These are phyloP conservation scores for rapeseed (Brassica napus) DNA, from an alignment of 345 rosid species.

Conservation along the genomic window DNA sequence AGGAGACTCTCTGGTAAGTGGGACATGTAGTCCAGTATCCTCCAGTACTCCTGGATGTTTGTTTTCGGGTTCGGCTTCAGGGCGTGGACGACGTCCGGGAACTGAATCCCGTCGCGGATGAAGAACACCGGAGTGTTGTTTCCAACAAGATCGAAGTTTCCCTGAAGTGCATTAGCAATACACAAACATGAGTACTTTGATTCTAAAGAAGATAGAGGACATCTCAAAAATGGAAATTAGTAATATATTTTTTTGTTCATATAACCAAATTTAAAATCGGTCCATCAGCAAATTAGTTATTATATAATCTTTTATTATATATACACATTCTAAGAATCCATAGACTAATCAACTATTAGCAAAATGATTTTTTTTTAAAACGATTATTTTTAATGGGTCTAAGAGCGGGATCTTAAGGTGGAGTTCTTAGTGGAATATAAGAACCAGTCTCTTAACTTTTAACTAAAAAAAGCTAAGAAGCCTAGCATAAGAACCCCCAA, in stretches of 20 bases:
- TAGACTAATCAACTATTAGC: no score
- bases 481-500: no score
- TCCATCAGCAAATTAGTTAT: no score
- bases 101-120: constrained; percentile 92
- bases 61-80: constrained; percentile 96
- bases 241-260: not conserved
- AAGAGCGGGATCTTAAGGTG: no score
- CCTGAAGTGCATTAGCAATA: constrained; percentile 46
- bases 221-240: not conserved
- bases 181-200: constrained; percentile 17
- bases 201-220: not conserved
- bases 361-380: no score
- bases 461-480: no score
- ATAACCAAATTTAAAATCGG: not conserved
- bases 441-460: no score
- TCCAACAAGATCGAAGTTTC: constrained; percentile 98
- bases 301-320: no score
- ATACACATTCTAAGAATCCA: no score
- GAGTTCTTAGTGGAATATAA: no score
- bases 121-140: constrained; percentile 98
- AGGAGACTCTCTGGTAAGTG: constrained; percentile 92
- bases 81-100: constrained; percentile 90
- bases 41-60: constrained; percentile 96
- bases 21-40: constrained; percentile 91
- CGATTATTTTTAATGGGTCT: no score